Evolutionary conservation across 2,329 filamentous ascomycete genomes (phyloP).

Genomic region (Raffaelea deltoideospora): DNA sequence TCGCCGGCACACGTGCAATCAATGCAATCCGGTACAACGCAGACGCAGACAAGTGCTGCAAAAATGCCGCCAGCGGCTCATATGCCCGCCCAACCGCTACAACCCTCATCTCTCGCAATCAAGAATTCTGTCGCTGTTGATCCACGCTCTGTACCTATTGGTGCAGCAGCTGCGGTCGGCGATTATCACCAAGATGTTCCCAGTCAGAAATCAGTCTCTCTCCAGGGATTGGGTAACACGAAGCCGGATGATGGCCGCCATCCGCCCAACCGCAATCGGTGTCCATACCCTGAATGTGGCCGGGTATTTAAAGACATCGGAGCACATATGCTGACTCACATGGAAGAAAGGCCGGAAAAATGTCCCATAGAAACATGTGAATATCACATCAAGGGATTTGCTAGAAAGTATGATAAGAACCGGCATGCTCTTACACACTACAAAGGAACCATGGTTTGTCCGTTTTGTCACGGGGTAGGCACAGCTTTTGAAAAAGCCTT

Average conservation of each 20-base stretch:
- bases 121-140: too few relatives aligned
- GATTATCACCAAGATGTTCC: too few relatives aligned
- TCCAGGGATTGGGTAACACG: constrained; percentile 12
- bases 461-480: constrained; percentile 81
- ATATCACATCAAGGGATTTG: constrained; percentile 88
- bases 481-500: constrained; percentile 88
- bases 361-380: constrained; percentile 90
- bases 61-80: too few relatives aligned
- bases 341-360: constrained; percentile 85
- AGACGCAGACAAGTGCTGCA: too few relatives aligned
- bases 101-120: too few relatives aligned
- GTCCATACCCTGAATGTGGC: constrained; percentile 42
- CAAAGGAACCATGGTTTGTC: constrained; percentile 95
- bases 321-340: constrained; percentile 93
- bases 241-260: constrained; percentile 16
- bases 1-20: too few relatives aligned
- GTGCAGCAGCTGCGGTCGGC: too few relatives aligned
- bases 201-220: too few relatives aligned
- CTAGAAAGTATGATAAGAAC: constrained; percentile 96
- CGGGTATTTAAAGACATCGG: constrained; percentile 50
- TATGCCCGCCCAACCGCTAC: too few relatives aligned
- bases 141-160: too few relatives aligned
- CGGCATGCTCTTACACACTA: constrained; percentile 92
- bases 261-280: constrained; percentile 29
- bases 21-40: too few relatives aligned